phyloP scores from a whole-genome alignment of 352 stramenopile genomes.

The Globisporangium nagaii region DNA sequence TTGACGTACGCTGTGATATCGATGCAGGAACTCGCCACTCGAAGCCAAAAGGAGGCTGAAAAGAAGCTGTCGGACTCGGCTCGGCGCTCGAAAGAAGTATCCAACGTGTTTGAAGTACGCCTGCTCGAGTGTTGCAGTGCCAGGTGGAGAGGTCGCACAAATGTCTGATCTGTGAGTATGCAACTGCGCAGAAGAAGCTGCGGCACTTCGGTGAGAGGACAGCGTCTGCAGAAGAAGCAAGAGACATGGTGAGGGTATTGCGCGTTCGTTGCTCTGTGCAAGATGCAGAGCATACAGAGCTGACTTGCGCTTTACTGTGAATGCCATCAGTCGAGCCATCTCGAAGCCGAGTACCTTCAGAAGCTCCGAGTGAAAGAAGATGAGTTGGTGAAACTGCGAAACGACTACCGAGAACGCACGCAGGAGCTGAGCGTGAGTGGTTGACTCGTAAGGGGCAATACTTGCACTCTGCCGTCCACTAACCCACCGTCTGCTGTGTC shows the following conservation, averaged over 20 bases:
- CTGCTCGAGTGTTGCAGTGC: background rate
- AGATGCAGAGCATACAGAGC: background rate
- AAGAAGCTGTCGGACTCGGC: conserved; percentile 34
- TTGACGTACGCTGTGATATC: background rate
- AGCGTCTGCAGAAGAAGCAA: conserved; percentile 47
- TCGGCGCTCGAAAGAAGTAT: conserved; percentile 30
- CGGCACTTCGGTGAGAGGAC: conserved; percentile 36
- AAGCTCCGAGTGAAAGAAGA: conserved; percentile 47
- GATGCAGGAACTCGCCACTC: conserved; percentile 27
- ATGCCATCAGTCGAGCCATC: conserved; percentile 22
- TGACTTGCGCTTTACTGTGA: background rate
- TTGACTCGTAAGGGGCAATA: background rate
- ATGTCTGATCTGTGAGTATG: background rate
- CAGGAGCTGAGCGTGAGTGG: conserved; percentile 47
- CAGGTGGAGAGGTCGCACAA: background rate
- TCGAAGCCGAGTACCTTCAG: conserved; percentile 44
- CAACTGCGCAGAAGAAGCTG: conserved; percentile 10
- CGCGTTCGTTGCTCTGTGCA: too few relatives aligned
- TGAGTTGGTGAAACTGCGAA: conserved; percentile 37
- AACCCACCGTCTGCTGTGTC: background rate
- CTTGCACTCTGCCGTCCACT: background rate
- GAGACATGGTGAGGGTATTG: conserved; percentile 34
- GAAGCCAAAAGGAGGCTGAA: conserved; percentile 52
- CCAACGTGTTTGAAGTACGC: conserved; percentile 38
- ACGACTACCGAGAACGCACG: conserved; percentile 42